Evolutionary conservation across 139 green algal genomes (phyloP).

Genomic region (Picochlorum sp.): DNA sequence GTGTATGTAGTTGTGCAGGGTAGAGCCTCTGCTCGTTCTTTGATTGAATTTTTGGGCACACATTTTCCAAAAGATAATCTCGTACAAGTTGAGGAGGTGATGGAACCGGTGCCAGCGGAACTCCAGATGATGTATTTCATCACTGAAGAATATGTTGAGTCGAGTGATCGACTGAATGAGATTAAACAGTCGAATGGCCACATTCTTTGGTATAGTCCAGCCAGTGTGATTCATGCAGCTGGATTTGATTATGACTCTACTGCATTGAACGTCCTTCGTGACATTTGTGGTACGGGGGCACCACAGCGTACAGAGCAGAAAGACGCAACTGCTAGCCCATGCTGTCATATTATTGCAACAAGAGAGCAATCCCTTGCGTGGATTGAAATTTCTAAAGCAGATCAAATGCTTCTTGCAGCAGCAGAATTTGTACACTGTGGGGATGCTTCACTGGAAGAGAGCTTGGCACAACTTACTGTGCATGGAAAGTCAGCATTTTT

Average conservation of each 20-base stretch:
- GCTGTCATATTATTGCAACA: constrained; percentile 27
- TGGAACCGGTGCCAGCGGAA: not conserved
- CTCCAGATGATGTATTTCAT: not conserved
- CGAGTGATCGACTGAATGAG: no score
- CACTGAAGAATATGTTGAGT: no score
- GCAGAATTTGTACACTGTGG: constrained; percentile 25
- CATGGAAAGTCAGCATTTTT: not conserved
- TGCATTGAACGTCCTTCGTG: constrained; percentile 14
- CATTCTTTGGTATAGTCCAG: constrained; percentile 17
- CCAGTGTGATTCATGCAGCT: constrained; percentile 17
- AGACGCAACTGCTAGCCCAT: not conserved
- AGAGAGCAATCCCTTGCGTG: constrained; percentile 16
- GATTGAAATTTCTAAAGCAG: constrained; percentile 14
- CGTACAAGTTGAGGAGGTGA: no score
- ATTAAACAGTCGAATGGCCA: no score
- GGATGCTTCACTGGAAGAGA: constrained; percentile 16
- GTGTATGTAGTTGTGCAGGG: no score
- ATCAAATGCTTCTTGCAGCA: constrained; percentile 22
- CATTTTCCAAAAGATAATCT: no score
- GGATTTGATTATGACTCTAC: constrained; percentile 25
- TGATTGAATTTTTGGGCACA: no score
- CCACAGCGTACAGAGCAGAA: not conserved
- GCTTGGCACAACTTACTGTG: constrained; percentile 18
- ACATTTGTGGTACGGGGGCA: constrained; percentile 3
- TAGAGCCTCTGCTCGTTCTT: no score